Percentiles rank a stretch among this genome's conserved stretches.
These are phyloP conservation scores for Calonectria montana DNA, from an alignment of 2,329 filamentous ascomycete species.

Conservation along the genomic window DNA sequence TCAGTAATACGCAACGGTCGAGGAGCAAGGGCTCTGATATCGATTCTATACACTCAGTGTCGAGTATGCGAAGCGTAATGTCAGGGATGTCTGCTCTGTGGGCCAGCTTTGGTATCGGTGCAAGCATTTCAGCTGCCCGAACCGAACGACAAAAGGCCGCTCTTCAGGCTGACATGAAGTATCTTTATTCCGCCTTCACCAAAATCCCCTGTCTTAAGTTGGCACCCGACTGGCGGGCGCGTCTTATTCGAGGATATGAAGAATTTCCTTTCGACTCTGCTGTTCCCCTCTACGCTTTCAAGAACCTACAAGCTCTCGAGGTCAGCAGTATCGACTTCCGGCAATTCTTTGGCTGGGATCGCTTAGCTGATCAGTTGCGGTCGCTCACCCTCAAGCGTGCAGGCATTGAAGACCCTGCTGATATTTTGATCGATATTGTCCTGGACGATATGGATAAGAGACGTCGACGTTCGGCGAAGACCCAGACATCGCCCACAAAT, in stretches of 20 bases:
- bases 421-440: constrained; percentile 92
- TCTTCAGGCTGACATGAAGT: constrained; percentile 88
- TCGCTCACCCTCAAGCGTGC: constrained; percentile 91
- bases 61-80: constrained; percentile 97
- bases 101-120: constrained; percentile 86
- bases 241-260: constrained; percentile 91
- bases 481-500: constrained; percentile 81
- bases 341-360: constrained; percentile 97
- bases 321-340: constrained; percentile 96
- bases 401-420: constrained; percentile 87
- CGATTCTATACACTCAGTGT: constrained; percentile 94
- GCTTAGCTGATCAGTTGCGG: constrained; percentile 88
- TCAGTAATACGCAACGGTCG: constrained; percentile 81
- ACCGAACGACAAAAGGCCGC: constrained; percentile 91
- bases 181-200: constrained; percentile 97
- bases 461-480: constrained; percentile 87
- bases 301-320: constrained; percentile 93
- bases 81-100: constrained; percentile 95
- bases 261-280: constrained; percentile 98
- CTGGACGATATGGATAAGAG: constrained; percentile 96
- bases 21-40: constrained; percentile 84
- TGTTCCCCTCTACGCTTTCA: constrained; percentile 96
- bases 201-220: constrained; percentile 94
- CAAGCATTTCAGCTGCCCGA: constrained; percentile 82
- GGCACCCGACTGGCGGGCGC: constrained; percentile 91